Base-by-base conservation (phyloP, 257 asterid genomes). In the Linderniella brevidens region DNA sequence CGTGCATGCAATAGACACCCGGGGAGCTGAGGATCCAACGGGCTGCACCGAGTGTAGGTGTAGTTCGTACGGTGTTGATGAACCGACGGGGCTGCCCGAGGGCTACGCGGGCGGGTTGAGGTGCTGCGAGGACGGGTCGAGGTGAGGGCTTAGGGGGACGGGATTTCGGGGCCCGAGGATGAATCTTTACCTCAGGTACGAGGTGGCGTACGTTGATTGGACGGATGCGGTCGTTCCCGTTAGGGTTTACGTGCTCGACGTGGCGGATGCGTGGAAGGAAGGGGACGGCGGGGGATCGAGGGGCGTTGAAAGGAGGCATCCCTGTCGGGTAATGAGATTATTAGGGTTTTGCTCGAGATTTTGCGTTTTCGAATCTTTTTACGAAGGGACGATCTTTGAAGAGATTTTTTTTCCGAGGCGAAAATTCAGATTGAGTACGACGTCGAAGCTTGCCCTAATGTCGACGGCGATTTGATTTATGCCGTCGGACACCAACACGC, bases 401-500 rank as follows among this genome's bases (percentile, higher is more conserved):
- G n/a, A 25, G 32, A 3, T 25, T 25, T 25, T 25, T 6, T 3
- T 2, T 25, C 6, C 32, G 6, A 25, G 6, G 3, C 6, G 32
- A n/a, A n/a, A 4, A 41, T 43, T 9, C 17, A 43, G 48, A 13
- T 43, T 1, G 48, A 43, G 48, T 43, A 43, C 17, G 48, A 43
- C 9, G 48, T 43, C 17, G 18, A 43, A n/a, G 2, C 48, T 16
- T 43, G 48, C 14, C 4, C 46, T 41, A 4, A 5, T 5, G 14
- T 16, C 8, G 48, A 16, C 17, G 95, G 97, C 13, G 62, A 82
- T 57, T 66, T 86, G 41, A 63, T 86, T 38, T 79, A 82, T 11
- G 93, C 80, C 32, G 94, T 71, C 20, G 92, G 77, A 35, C 97
- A 86, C 68, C 86, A 69, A 67, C 94, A 86, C 55, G 48, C 80